A percentile compares a stretch with the other conserved stretches of the same genome.
These are phyloP conservation scores for Ambrosia artemisiifolia DNA, from an alignment of 129 eudicot species.

Conservation along the genomic window DNA sequence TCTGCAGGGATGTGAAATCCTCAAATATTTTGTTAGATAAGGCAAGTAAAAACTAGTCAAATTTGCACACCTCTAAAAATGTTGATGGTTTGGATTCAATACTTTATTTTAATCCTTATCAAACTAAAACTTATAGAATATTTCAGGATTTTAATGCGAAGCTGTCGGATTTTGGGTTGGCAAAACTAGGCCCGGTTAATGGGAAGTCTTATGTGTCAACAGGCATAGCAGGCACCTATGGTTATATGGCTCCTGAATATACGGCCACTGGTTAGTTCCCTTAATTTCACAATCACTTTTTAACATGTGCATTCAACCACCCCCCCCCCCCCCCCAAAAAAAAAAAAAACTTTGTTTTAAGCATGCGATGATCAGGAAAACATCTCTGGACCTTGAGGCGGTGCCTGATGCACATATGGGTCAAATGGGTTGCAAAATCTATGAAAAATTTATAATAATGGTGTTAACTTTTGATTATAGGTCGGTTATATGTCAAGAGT, in stretches of 20 bases:
- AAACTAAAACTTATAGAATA: not conserved
- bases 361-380: too few relatives aligned
- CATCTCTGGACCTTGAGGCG: too few relatives aligned
- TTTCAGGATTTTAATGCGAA: constrained; percentile 56
- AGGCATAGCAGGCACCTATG: constrained; percentile 55
- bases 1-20: constrained; percentile 62
- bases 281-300: not conserved
- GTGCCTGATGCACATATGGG: too few relatives aligned
- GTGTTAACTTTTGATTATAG: constrained; percentile 20
- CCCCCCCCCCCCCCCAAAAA: not conserved
- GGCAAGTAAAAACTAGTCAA: constrained; percentile 23
- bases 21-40: constrained; percentile 66
- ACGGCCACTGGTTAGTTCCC: constrained; percentile 53
- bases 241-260: constrained; percentile 80
- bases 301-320: not conserved
- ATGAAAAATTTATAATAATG: not conserved
- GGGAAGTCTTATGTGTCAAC: constrained; percentile 69
- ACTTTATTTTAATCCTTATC: not conserved
- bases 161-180: constrained; percentile 75
- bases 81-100: not conserved
- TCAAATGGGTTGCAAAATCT: too few relatives aligned
- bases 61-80: not conserved
- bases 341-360: too few relatives aligned
- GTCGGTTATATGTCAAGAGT: constrained; percentile 62
- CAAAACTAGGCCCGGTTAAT: constrained; percentile 49